These are phyloP conservation scores for Microthlaspi erraticum DNA, from an alignment of 345 rosid genomes.

Conservation along the genomic window DNA sequence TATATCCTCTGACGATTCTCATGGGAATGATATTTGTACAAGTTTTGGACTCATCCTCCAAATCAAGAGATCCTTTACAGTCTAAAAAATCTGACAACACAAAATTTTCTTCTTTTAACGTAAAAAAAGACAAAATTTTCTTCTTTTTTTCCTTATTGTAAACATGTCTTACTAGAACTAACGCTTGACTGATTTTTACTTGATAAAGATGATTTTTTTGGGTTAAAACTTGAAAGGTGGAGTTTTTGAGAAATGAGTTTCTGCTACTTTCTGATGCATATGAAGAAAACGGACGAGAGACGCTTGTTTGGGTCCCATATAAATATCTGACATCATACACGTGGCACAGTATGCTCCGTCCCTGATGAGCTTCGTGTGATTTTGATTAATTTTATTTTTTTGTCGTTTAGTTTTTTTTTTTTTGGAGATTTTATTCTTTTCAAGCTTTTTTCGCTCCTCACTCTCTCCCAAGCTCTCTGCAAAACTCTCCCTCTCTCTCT, in stretches of 20 bases:
- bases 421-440: slow-evolving; percentile 33
- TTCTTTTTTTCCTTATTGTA: no score
- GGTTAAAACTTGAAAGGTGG: slow-evolving; percentile 10
- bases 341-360: slow-evolving; percentile 46
- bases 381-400: slow-evolving; percentile 3
- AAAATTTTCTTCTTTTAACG: not conserved
- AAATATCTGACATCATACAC: slow-evolving; percentile 51
- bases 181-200: not conserved
- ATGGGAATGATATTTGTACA: slow-evolving; percentile 4
- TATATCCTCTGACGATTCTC: slow-evolving; percentile 26
- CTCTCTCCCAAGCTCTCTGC: slow-evolving; percentile 7
- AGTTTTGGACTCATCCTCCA: slow-evolving; percentile 16
- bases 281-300: slow-evolving; percentile 28
- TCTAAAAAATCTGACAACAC: slow-evolving; percentile 2
- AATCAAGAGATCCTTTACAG: not conserved
- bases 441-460: slow-evolving; percentile 24
- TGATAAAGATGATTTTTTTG: not conserved
- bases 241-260: slow-evolving; percentile 18
- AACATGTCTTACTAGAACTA: no score
- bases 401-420: not conserved
- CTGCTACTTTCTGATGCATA: not conserved
- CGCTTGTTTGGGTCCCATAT: slow-evolving; percentile 44
- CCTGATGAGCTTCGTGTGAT: slow-evolving; percentile 36
- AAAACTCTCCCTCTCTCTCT: not conserved
- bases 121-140: not conserved